A percentile compares a stretch with the other conserved stretches of the same genome.
These are phyloP conservation scores for Histomonas meleagridis DNA, from an alignment of 208 protist genomes.

Conservation along the genomic window DNA sequence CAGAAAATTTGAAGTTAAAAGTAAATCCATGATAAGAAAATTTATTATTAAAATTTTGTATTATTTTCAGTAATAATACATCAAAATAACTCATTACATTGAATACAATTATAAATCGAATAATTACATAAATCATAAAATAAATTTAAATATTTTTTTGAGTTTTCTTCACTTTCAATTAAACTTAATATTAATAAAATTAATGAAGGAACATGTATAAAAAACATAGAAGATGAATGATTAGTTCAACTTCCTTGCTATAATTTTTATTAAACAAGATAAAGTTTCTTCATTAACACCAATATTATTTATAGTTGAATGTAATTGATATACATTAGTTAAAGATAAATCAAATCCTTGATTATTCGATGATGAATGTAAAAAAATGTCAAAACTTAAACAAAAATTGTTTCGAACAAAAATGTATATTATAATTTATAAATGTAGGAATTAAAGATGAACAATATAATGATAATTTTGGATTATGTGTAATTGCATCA, in stretches of 20 bases:
- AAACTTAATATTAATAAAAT: not conserved
- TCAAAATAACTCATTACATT: not conserved
- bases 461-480: not conserved
- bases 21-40: not conserved
- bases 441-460: no score
- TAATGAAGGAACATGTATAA: not conserved
- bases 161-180: not conserved
- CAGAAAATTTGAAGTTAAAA: not conserved
- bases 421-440: not conserved
- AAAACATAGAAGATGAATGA: not conserved
- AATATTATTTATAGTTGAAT: not conserved
- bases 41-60: not conserved
- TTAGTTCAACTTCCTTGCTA: not conserved
- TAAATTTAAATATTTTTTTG: not conserved
- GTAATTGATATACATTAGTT: not conserved
- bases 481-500: not conserved
- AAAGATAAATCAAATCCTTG: not conserved
- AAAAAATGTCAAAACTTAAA: not conserved
- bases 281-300: not conserved
- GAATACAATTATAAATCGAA: not conserved
- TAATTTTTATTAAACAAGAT: not conserved
- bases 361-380: not conserved
- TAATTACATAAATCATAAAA: not conserved
- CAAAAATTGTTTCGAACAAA: not conserved
- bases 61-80: not conserved